Base-by-base conservation (phyloP, 495 filamentous ascomycete species). In the Aspergillus indologenus region DNA sequence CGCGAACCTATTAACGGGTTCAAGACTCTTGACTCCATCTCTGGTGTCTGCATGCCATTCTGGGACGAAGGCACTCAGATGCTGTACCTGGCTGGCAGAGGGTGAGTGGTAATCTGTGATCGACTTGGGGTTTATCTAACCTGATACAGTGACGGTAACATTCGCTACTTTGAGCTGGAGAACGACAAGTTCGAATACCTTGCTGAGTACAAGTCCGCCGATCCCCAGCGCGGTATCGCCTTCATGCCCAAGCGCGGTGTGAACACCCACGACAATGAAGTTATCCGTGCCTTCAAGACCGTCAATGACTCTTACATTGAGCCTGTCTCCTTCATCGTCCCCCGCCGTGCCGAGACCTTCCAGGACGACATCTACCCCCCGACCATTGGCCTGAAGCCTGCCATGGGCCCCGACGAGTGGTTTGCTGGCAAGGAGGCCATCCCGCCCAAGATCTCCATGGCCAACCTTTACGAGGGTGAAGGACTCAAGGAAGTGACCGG, bases 21-120 rank as follows among this genome's bases (percentile, higher is more conserved):
- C 74, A 84, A 84, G 66, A 87, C 85, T 47, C 79, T 98, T 48
- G 95, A 98, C 71, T 91, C 90, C 23, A 96, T 96, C 61, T 97
- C 93, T 18, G 95, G 95, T 65, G 91, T 98, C 47, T 96, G 90
- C 80, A 98, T 98, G 91, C 94, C 94, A 6, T 98, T 98, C 84
- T 98, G 94, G 94, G 94, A 98, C 71, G 95, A 98, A 52, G 89
- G 91, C 40, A 96, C 90, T 8, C 90, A 90, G 71, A 92, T 90
- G 61, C 77, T 98, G 65, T 98, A 96, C 72, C 79, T 98, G 59
- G 94, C 95, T 56, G 94, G 94, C 61, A 96, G 96, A 79, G 94
- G 93, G 91, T 96, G 75, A 77, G 89, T 80, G 9, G 21, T 29
- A 14, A 29, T 31, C 22, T 4, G 14, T 5, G 1, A 19, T 3